phyloP scores from a whole-genome alignment of 2,329 filamentous ascomycete genomes.

The Paraphoma sp. region DNA sequence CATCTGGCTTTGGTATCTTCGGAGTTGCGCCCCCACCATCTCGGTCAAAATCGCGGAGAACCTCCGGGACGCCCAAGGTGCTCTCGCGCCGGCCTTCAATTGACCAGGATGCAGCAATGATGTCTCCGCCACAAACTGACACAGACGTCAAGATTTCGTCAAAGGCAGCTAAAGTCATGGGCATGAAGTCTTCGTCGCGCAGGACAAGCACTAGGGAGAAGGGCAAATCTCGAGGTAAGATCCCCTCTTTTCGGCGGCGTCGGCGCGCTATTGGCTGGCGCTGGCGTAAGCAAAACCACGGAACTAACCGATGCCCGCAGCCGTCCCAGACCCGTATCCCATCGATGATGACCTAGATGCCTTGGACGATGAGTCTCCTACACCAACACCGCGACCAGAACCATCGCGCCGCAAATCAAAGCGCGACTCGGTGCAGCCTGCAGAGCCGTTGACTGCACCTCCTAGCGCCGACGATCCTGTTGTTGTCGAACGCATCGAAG shows the following conservation, averaged over 20 bases:
- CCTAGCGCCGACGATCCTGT: constrained; percentile 53
- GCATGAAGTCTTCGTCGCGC: constrained; percentile 52
- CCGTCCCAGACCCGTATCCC: constrained; percentile 64
- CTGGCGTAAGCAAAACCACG: constrained; percentile 44
- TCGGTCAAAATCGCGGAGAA: constrained; percentile 72
- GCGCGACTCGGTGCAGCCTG: constrained; percentile 45
- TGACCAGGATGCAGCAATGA: constrained; percentile 69
- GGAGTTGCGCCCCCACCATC: constrained; percentile 60
- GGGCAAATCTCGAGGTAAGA: constrained; percentile 59
- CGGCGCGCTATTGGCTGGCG: constrained; percentile 27
- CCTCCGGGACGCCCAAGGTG: constrained; percentile 62
- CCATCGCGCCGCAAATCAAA: constrained; percentile 51
- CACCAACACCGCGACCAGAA: constrained; percentile 41
- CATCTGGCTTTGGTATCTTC: constrained; percentile 71
- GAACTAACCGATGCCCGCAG: constrained; percentile 42
- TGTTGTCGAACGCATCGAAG: constrained; percentile 47
- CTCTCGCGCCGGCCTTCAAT: constrained; percentile 72
- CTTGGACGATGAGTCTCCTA: constrained; percentile 49
- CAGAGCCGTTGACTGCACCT: constrained; percentile 44
- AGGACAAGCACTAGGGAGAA: constrained; percentile 53
- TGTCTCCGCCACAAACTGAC: constrained; percentile 76
- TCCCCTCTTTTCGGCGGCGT: constrained; percentile 23
- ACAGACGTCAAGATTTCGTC: constrained; percentile 64
- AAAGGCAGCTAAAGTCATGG: constrained; percentile 84
- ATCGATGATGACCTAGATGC: constrained; percentile 68